Conservation (phyloP, 2,329 filamentous ascomycete species). For the Penicillium sp. region DNA sequence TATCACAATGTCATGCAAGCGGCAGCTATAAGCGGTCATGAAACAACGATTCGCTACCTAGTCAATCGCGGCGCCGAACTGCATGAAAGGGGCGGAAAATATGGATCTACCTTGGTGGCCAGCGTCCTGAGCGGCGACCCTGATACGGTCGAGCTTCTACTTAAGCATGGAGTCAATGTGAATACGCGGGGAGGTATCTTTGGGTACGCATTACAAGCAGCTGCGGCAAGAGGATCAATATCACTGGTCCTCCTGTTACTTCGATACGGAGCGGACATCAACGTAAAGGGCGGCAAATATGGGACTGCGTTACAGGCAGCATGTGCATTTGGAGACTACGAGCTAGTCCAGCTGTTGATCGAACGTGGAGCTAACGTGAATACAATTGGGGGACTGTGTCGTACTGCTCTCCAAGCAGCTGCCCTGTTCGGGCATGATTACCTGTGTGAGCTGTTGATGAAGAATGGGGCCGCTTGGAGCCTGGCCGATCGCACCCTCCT, state of each 20-base stretch:
- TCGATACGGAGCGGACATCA: background rate
- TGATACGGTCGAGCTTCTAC: background rate
- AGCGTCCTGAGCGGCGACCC: background rate
- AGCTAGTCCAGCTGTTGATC: background rate
- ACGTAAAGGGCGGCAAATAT: background rate
- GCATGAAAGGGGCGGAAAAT: background rate
- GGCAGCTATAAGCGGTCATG: background rate
- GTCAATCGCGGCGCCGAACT: background rate
- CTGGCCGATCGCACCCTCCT: background rate
- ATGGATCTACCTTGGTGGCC: background rate
- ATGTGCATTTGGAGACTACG: background rate
- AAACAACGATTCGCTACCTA: background rate
- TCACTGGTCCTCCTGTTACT: background rate
- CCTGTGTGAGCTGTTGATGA: background rate
- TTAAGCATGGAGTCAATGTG: background rate
- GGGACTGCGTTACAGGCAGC: slow-evolving; percentile 4
- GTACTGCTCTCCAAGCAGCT: slow-evolving; percentile 7
- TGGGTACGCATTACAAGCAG: background rate
- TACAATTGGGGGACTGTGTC: background rate
- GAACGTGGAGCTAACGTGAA: slow-evolving; percentile 2
- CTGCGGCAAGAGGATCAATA: background rate
- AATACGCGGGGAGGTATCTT: background rate
- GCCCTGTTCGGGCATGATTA: background rate
- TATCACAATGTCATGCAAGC: background rate
- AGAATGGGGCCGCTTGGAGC: background rate